Conservation (phyloP, 495 filamentous ascomycete genomes). For the Tuber indicum region DNA sequence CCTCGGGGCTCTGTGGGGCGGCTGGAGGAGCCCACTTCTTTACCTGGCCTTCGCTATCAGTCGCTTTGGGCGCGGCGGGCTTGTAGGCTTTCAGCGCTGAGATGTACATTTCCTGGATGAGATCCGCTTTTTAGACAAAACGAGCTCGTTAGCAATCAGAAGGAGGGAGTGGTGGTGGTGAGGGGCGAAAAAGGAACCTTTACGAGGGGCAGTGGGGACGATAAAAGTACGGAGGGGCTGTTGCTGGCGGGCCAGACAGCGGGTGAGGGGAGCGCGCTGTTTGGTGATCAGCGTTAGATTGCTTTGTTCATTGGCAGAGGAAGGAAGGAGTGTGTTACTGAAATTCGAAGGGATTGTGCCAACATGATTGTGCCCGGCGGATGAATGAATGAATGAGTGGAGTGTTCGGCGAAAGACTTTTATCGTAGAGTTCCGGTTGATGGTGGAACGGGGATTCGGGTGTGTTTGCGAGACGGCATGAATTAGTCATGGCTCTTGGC, state of each 20-base stretch:
- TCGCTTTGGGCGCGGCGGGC: conserved; percentile 69
- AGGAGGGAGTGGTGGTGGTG: conserved; percentile 6
- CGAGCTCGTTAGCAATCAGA: conserved; percentile 34
- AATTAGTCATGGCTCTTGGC: conserved; percentile 20
- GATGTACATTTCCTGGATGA: conserved; percentile 95
- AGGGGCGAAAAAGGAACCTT: conserved; percentile 53
- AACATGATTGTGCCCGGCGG: conserved; percentile 50
- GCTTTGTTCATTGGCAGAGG: conserved; percentile 29
- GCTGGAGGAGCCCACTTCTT: conserved; percentile 76
- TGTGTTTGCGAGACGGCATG: conserved; percentile 12
- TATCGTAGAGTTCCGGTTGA: conserved; percentile 17
- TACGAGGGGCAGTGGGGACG: conserved; percentile 61
- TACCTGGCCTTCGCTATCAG: conserved; percentile 83
- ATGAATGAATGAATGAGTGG: conserved; percentile 9
- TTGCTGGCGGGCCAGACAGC: conserved; percentile 63
- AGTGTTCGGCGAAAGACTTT: conserved; percentile 5
- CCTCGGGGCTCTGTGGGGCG: conserved; percentile 79
- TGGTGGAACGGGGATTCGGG: conserved; percentile 18
- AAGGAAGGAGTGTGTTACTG: conserved; percentile 48
- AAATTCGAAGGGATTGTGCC: conserved; percentile 59
- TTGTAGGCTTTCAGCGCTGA: conserved; percentile 91
- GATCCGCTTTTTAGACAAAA: conserved; percentile 58
- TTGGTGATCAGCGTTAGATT: conserved; percentile 23
- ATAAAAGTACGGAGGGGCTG: conserved; percentile 74
- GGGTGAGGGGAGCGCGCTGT: conserved; percentile 75